Percentiles rank a stretch among this genome's conserved stretches.
These are phyloP conservation scores for Citrus australasica DNA, from an alignment of 345 rosid genomes.

Conservation along the genomic window DNA sequence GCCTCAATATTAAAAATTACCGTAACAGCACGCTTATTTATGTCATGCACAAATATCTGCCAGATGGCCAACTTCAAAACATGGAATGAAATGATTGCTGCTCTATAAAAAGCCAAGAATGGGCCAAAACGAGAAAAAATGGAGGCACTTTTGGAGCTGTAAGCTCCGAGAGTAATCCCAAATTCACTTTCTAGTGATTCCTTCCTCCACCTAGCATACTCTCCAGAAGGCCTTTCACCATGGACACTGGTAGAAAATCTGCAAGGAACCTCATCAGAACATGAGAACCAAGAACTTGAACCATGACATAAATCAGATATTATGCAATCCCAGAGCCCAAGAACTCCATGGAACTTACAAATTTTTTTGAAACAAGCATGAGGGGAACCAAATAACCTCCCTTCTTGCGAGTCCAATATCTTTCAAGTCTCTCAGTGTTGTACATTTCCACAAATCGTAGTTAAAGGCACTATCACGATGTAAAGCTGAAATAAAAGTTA, in stretches of 20 bases:
- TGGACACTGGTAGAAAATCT: slow-evolving; percentile 83
- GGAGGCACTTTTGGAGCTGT: slow-evolving; percentile 62
- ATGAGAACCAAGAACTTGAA: neutral
- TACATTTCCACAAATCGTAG: slow-evolving; percentile 16
- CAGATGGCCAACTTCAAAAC: slow-evolving; percentile 73
- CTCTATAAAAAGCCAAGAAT: slow-evolving; percentile 84
- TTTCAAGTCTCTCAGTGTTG: neutral
- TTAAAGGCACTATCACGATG: slow-evolving; percentile 20
- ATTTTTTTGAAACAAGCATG: slow-evolving; percentile 29
- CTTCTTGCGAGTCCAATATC: slow-evolving; percentile 25
- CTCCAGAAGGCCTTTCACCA: slow-evolving; percentile 74
- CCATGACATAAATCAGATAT: neutral
- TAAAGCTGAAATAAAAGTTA: slow-evolving; percentile 31
- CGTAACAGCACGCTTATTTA: slow-evolving; percentile 69
- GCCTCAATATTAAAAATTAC: slow-evolving; percentile 23
- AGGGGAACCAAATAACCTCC: slow-evolving; percentile 22
- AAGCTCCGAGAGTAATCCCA: slow-evolving; percentile 62
- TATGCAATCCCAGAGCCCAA: neutral
- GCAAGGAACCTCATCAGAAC: slow-evolving; percentile 9
- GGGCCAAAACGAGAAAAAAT: slow-evolving; percentile 69
- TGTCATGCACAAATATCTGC: slow-evolving; percentile 66
- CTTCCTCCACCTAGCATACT: slow-evolving; percentile 87
- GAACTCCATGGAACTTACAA: slow-evolving; percentile 37
- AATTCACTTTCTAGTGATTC: slow-evolving; percentile 95
- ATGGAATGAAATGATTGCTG: slow-evolving; percentile 74